Evolutionary conservation across 2,329 filamentous ascomycete genomes (phyloP), one percentile per base, ranked within the genome.

Genomic region (Sclerotinia minor): DNA sequence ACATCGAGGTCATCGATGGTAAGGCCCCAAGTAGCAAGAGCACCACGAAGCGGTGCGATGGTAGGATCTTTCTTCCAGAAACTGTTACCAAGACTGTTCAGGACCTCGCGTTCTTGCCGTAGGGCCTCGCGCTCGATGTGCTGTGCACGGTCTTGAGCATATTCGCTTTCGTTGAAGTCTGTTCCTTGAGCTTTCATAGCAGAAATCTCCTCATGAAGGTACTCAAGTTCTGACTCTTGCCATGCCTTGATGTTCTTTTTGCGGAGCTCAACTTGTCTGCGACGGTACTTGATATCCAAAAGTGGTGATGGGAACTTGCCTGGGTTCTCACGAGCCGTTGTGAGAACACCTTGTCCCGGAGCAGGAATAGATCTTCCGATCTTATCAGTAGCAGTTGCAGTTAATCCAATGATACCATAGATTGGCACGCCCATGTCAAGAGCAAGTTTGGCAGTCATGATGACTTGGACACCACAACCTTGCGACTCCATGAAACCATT

Each of bases 401-500:
- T 97, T 77, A 97, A 87, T 69, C 92, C 96, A 75, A 99, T 82
- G 71, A 99, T 87, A 84, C 94, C 94, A 77, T 99, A 93, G 77
- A 99, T 98, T 17, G 95, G 95, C 35, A 99, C 92, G 80, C 95
- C 95, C 95, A 99, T 99, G 72, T 99, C 95, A 66, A 99, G 83
- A 54, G 95, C 95, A 72, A 99, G 89, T 82, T 91, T 92, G 67
- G 94, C 95, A 71, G 92, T 96, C 95, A 99, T 99, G 80, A 99
- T 94, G 76, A 99, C 86, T 81, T 99, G 95, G 80, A 99, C 89
- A 90, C 96, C 95, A 76, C 93, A 96, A 77, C 95, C 95, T 81
- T 99, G 95, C 3, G 96, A 97, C 81, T 99, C 95, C 95, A 99
- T 98, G 84, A 99, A 99, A 64, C 95, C 95, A 76, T 94, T 95